Evolutionary conservation across 441 rosid genomes (phyloP).

Genomic region (Theobroma grandiflorum): DNA sequence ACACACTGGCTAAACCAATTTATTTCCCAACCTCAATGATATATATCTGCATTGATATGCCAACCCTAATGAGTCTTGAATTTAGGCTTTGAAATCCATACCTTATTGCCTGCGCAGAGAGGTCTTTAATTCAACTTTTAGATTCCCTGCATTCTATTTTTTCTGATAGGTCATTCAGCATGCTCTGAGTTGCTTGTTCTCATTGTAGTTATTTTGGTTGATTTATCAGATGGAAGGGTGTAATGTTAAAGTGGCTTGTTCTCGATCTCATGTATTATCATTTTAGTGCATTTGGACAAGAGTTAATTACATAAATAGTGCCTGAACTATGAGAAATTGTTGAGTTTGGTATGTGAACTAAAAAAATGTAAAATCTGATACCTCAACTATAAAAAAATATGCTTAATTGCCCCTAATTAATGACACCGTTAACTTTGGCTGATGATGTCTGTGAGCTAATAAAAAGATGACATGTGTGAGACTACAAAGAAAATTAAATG

Average conservation of each 20-base stretch:
- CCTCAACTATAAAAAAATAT: no score
- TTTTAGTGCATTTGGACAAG: not conserved
- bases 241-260: not conserved
- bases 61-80: not conserved
- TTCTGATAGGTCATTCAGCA: not conserved
- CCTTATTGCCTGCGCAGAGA: not conserved
- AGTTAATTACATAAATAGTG: no score
- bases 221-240: not conserved
- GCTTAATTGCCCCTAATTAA: no score
- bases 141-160: not conserved
- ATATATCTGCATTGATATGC: not conserved
- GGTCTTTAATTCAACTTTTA: not conserved
- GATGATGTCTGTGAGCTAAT: no score
- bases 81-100: not conserved
- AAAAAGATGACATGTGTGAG: no score
- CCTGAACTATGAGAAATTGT: no score
- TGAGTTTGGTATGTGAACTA: no score
- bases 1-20: not conserved
- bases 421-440: no score
- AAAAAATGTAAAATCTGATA: no score
- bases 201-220: not conserved
- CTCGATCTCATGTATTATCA: not conserved
- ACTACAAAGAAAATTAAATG: no score
- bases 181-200: not conserved
- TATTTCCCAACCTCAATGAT: not conserved